Base-by-base conservation (phyloP, 371 early-diverging fungal species). In the Rhizopus delemar region DNA sequence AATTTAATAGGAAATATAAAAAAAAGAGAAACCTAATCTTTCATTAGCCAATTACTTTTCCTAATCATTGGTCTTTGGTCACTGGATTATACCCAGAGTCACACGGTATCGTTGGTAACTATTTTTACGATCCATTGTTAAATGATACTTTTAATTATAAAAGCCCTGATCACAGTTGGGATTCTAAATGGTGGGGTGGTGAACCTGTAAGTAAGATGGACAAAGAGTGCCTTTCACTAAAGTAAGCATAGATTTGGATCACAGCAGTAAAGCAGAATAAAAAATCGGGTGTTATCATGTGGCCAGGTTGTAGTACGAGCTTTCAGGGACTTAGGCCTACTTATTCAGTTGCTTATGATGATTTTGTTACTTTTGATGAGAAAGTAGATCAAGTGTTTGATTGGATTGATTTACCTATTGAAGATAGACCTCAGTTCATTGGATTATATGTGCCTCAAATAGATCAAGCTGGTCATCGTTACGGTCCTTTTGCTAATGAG, bases 21-120 rank as follows among this genome's bases (percentile, higher is more conserved):
- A 9, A n/a, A 32, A 15, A 16, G 9, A 31, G 28, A n/a, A 6
- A 43, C 43, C 13, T 15, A 11, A 54, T 16, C 8, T 3, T 31
- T 28, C 4, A 39, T 43, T 36, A 84, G 85, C 75, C 83, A 33
- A 78, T 92, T 51, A 98, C 98, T 0, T 98, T 97, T 66, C 93
- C 98, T 8, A 98, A 96, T 77, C 97, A 98, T 67, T 96, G 93
- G 75, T 81, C 94, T 2, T 70, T 98, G 34, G 92, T 85, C 8
- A 97, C 98, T 9, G 98, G 98, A 3, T 73, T 96, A 48, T 93
- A 89, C 59, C 96, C 97, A 0, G 90, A 93, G 53, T 70, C 85
- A 2, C 97, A 98, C 61, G 98, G 97, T 5, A 91, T 98, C 53
- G 90, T 98, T 13, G 86, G 86, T 58, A 97, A 98, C 71, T 81